phyloP scores from a whole-genome alignment of 805 yeast species.

The Isabelozyma pseudorhagii region DNA sequence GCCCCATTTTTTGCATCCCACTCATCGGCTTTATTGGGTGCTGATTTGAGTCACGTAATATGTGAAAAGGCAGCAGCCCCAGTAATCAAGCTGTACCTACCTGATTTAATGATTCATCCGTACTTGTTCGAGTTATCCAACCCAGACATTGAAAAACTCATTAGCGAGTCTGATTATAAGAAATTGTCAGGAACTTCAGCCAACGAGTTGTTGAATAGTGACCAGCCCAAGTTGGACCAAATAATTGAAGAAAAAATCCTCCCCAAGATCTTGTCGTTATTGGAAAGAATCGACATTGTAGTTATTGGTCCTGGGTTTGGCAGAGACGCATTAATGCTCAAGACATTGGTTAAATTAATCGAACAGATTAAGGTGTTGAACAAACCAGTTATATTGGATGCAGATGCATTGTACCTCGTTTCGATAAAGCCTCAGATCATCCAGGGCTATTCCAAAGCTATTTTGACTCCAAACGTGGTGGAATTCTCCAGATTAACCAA shows the following conservation, averaged over 20 bases:
- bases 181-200: constrained; percentile 10
- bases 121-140: constrained; percentile 56
- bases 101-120: constrained; percentile 96
- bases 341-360: constrained; percentile 55
- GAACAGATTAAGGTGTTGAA: constrained; percentile 51
- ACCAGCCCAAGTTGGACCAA: constrained; percentile 18
- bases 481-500: constrained; percentile 72
- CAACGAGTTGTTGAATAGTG: constrained; percentile 19
- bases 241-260: constrained; percentile 45
- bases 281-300: constrained; percentile 72
- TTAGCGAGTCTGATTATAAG: constrained; percentile 17
- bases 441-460: constrained; percentile 53
- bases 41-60: constrained; percentile 86
- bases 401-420: constrained; percentile 78
- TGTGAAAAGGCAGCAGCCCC: constrained; percentile 79
- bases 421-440: constrained; percentile 55
- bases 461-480: constrained; percentile 85
- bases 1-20: constrained; percentile 92
- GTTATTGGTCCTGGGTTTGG: constrained; percentile 96
- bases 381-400: constrained; percentile 81
- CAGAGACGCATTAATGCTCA: constrained; percentile 66
- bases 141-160: constrained; percentile 17
- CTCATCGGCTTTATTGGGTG: constrained; percentile 80
- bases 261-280: constrained; percentile 52
- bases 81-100: constrained; percentile 82